Conservation (phyloP, 2,329 filamentous ascomycete species). For the Aspergillus oerlinghausenensis region DNA sequence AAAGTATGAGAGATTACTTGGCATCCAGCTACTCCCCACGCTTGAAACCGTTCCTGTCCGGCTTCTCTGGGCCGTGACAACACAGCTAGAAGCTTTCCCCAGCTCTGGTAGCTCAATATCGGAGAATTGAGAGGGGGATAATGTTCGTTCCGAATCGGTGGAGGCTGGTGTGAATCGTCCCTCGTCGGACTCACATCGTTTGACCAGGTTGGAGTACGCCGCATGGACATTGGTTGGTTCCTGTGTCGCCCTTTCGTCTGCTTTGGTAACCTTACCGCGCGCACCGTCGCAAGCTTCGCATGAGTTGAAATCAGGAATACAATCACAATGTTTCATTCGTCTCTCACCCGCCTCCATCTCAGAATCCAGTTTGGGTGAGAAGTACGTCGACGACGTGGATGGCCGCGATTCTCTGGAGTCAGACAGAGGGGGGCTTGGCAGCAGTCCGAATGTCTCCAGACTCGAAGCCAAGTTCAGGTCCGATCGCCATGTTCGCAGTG, state of each 20-base stretch:
- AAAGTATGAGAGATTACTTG: slow-evolving; percentile 34
- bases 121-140: slow-evolving; percentile 11
- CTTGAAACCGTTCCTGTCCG: slow-evolving; percentile 34
- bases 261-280: slow-evolving; percentile 6
- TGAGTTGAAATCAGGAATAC: slow-evolving; percentile 1
- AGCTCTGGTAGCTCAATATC: slow-evolving; percentile 8
- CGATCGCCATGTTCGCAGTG: slow-evolving; percentile 33
- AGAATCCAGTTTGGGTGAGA: slow-evolving; percentile 18
- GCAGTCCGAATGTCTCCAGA: slow-evolving; percentile 31
- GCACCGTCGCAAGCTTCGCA: slow-evolving; percentile 12
- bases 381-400: slow-evolving; percentile 24
- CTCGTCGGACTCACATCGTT: slow-evolving; percentile 20
- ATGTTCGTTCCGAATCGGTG: slow-evolving; percentile 7
- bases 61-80: slow-evolving; percentile 23
- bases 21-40: slow-evolving; percentile 32
- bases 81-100: slow-evolving; percentile 15
- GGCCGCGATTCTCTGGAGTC: slow-evolving; percentile 26
- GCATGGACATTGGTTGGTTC: slow-evolving; percentile 28
- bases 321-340: slow-evolving; percentile 6
- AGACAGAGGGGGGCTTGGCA: slow-evolving; percentile 36
- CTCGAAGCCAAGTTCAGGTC: slow-evolving; percentile 32
- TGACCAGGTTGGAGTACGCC: slow-evolving; percentile 29
- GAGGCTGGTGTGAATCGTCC: slow-evolving; percentile 9
- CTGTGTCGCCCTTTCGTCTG: slow-evolving; percentile 9
- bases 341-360: slow-evolving; percentile 14